Conservation (phyloP, 495 filamentous ascomycete species). For the Neurospora sp. region DNA sequence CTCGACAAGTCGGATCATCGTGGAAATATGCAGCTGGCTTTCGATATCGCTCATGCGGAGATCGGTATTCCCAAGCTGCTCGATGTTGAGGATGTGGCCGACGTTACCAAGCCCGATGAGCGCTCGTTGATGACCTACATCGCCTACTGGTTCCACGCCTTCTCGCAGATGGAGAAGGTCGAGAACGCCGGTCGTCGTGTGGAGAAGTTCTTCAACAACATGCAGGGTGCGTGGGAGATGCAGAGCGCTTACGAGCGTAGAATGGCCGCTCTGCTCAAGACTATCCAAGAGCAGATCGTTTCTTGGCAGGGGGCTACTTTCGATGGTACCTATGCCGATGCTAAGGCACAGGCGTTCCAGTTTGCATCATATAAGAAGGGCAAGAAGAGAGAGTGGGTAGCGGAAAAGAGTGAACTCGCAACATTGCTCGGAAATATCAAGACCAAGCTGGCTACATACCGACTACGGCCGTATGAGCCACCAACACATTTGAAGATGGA, state of each 20-base stretch:
- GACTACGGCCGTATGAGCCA: constrained; percentile 81
- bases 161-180: constrained; percentile 94
- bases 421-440: constrained; percentile 96
- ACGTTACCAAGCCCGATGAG: constrained; percentile 91
- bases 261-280: constrained; percentile 65
- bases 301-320: constrained; percentile 72
- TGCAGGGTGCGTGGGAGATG: constrained; percentile 99
- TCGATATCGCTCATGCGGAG: constrained; percentile 89
- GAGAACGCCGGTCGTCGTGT: constrained; percentile 94
- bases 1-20: constrained; percentile 91
- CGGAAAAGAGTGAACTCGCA: constrained; percentile 90
- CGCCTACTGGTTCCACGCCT: constrained; percentile 99
- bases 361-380: constrained; percentile 83
- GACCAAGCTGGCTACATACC: constrained; percentile 92
- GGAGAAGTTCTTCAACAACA: constrained; percentile 96
- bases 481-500: constrained; percentile 71
- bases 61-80: constrained; percentile 94
- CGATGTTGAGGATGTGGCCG: constrained; percentile 96
- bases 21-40: constrained; percentile 95
- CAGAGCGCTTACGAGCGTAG: constrained; percentile 87
- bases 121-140: constrained; percentile 98
- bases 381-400: constrained; percentile 88
- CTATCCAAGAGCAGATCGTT: constrained; percentile 61
- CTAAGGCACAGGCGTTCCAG: constrained; percentile 70
- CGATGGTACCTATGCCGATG: constrained; percentile 85